phyloP scores from a whole-genome alignment of 208 protist species.

The Borovskyia barvae region DNA sequence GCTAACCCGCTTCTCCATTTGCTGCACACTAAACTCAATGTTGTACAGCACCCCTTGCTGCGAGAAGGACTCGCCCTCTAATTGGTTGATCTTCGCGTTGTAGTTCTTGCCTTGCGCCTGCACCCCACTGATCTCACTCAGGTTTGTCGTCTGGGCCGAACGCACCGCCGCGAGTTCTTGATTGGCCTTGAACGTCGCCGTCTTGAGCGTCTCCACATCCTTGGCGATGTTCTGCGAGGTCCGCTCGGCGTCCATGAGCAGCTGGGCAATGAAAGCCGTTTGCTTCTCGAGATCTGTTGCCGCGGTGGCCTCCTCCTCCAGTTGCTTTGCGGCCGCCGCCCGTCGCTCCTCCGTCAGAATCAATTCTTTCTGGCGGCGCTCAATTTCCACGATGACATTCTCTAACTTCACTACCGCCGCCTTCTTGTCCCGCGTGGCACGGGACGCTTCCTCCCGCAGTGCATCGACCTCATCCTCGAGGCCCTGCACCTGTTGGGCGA shows the following conservation, averaged over 20 bases:
- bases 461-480: constrained; percentile 83
- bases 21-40: constrained; percentile 94
- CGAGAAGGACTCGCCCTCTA: constrained; percentile 84
- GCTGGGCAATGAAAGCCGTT: constrained; percentile 48
- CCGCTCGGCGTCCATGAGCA: constrained; percentile 59
- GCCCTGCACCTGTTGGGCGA: constrained; percentile 52
- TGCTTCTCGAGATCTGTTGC: constrained; percentile 66
- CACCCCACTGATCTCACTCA: constrained; percentile 84
- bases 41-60: constrained; percentile 94
- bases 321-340: constrained; percentile 15
- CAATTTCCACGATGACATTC: constrained; percentile 29
- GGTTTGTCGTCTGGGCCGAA: constrained; percentile 51
- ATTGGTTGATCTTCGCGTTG: constrained; percentile 71
- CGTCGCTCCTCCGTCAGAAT: constrained; percentile 25
- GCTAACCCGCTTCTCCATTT: constrained; percentile 94
- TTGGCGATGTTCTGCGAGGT: constrained; percentile 49
- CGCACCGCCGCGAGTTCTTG: constrained; percentile 74
- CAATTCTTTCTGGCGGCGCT: constrained; percentile 30
- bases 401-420: constrained; percentile 25
- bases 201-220: constrained; percentile 84
- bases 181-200: constrained; percentile 74
- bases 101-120: constrained; percentile 88
- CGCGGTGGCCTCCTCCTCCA: constrained; percentile 40
- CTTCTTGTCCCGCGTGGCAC: constrained; percentile 52
- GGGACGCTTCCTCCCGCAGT: constrained; percentile 53